phyloP scores from a whole-genome alignment of 2,329 filamentous ascomycete genomes.

The Hymenoscyphus scutula region DNA sequence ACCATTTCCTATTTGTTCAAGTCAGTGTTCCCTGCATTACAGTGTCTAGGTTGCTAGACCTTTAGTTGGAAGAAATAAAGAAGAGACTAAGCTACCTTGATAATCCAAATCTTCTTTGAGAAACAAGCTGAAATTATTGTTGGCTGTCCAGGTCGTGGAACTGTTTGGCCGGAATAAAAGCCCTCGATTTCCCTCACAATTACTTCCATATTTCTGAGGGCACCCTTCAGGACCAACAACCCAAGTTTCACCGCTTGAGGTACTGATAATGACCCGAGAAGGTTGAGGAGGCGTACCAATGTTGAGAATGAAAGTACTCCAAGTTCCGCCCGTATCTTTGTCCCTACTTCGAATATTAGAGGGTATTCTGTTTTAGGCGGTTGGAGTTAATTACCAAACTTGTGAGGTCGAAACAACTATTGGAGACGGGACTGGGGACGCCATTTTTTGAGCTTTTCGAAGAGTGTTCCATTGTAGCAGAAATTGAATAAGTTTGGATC shows the following conservation, averaged over 20 bases:
- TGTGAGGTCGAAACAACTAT: background rate
- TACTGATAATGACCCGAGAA: constrained; percentile 58
- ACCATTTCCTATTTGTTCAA: background rate
- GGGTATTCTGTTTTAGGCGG: background rate
- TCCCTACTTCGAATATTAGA: constrained; percentile 14
- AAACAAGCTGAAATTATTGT: background rate
- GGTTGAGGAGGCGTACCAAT: constrained; percentile 50
- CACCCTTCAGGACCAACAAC: constrained; percentile 57
- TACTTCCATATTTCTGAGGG: constrained; percentile 35
- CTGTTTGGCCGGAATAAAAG: background rate
- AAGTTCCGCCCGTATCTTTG: constrained; percentile 62
- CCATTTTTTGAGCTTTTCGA: too few species aligned
- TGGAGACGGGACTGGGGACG: background rate
- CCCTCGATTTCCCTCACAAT: constrained; percentile 43
- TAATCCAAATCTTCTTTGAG: constrained; percentile 3
- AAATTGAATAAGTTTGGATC: too few species aligned
- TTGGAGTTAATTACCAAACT: background rate
- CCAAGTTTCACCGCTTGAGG: constrained; percentile 67
- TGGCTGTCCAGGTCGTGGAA: constrained; percentile 5
- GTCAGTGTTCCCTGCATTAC: background rate
- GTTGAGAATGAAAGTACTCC: constrained; percentile 64
- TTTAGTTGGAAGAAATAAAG: background rate
- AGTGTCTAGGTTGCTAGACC: background rate
- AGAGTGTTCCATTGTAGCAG: too few species aligned
- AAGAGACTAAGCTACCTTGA: background rate